These are phyloP conservation scores for Taphrina betulina DNA, from an alignment of 1,139 yeast species.

Conservation along the genomic window DNA sequence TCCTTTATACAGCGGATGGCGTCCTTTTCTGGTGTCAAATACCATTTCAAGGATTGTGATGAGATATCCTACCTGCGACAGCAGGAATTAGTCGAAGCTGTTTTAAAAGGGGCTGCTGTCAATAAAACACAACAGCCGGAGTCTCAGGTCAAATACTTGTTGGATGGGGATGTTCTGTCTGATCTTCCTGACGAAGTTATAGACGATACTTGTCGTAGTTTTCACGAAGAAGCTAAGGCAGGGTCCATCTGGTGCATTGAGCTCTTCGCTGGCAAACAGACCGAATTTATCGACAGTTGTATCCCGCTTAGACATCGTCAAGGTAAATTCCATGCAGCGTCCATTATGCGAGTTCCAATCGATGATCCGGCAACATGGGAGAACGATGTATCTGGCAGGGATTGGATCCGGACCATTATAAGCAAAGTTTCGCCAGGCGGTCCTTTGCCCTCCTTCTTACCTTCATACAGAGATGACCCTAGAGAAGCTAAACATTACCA, in stretches of 20 bases:
- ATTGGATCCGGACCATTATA: slow-evolving; percentile 10
- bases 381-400: slow-evolving; percentile 11
- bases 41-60: slow-evolving; percentile 12
- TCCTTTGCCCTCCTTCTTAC: slow-evolving; percentile 20
- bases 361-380: slow-evolving; percentile 9
- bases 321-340: slow-evolving; percentile 17
- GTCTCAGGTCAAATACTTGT: slow-evolving; percentile 7
- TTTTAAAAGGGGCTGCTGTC: slow-evolving; percentile 13
- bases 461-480: slow-evolving; percentile 1
- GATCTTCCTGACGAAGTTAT: slow-evolving; percentile 10
- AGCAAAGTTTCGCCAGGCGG: slow-evolving; percentile 13
- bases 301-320: neutral
- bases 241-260: slow-evolving; percentile 25
- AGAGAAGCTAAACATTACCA: slow-evolving; percentile 15
- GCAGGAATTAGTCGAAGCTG: slow-evolving; percentile 19
- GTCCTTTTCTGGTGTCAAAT: slow-evolving; percentile 8
- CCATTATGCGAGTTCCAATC: slow-evolving; percentile 3
- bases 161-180: slow-evolving; percentile 10
- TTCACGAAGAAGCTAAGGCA: slow-evolving; percentile 6
- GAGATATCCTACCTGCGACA: slow-evolving; percentile 21
- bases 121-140: slow-evolving; percentile 1
- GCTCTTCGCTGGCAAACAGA: slow-evolving; percentile 5
- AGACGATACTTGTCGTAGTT: neutral
- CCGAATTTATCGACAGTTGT: slow-evolving; percentile 5
- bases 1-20: slow-evolving; percentile 5